Conservation (phyloP, 805 yeast genomes). For the Ogataea ramenticola region DNA sequence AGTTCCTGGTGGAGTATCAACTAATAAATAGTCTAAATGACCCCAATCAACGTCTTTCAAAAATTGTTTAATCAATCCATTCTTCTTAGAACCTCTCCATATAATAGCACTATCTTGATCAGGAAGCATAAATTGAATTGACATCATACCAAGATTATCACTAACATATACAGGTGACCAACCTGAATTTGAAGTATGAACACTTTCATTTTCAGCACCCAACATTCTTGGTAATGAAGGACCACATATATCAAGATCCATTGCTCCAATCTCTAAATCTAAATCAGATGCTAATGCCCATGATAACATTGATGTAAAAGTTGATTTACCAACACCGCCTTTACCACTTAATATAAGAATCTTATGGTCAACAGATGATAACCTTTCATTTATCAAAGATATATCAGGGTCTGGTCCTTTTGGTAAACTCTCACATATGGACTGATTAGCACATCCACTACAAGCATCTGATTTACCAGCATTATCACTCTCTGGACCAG, state of each 20-base stretch:
- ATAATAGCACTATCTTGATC: conserved; percentile 89
- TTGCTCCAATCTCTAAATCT: conserved; percentile 83
- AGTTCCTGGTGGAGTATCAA: conserved; percentile 98
- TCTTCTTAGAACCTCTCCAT: conserved; percentile 97
- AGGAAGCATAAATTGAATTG: conserved; percentile 92
- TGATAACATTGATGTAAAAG: conserved; percentile 91
- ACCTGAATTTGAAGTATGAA: conserved; percentile 86
- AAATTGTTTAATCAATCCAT: conserved; percentile 87
- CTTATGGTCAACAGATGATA: conserved; percentile 66
- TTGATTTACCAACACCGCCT: conserved; percentile 97
- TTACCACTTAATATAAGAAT: conserved; percentile 72
- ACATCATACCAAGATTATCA: conserved; percentile 92
- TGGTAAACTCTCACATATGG: conserved; percentile 79
- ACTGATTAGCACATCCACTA: conserved; percentile 89
- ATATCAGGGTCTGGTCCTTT: conserved; percentile 96
- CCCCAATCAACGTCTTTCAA: conserved; percentile 97
- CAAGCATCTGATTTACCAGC: conserved; percentile 97
- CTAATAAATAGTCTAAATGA: conserved; percentile 71
- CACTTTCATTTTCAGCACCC: conserved; percentile 79
- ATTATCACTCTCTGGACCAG: conserved; percentile 90
- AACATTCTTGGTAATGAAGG: conserved; percentile 94
- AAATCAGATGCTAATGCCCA: conserved; percentile 91
- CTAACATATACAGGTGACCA: conserved; percentile 97
- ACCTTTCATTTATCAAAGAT: conserved; percentile 61
- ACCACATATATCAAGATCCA: conserved; percentile 97